phyloP scores from a whole-genome alignment of 306 rosid genomes.

The Carpinus fangiana region DNA sequence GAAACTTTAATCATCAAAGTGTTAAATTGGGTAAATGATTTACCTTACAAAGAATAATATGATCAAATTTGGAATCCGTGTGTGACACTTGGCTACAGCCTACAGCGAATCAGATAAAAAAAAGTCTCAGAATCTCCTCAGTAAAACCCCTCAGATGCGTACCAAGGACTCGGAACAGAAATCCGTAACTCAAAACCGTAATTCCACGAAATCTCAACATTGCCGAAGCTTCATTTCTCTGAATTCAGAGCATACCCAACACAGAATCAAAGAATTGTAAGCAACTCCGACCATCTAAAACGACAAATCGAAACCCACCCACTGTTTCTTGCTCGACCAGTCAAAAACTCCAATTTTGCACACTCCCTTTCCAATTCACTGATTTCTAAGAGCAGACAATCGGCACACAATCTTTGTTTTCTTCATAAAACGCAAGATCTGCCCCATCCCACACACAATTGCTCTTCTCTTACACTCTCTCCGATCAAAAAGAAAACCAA shows the following conservation, averaged over 20 bases:
- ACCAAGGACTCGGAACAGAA: slow-evolving; percentile 6
- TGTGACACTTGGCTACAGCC: slow-evolving; percentile 28
- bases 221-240: neutral
- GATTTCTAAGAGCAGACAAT: neutral
- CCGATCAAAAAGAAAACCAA: neutral
- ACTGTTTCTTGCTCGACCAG: neutral
- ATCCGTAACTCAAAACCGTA: slow-evolving; percentile 20
- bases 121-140: neutral
- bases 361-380: neutral
- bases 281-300: neutral
- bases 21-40: slow-evolving; percentile 17
- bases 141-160: slow-evolving; percentile 10
- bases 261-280: neutral
- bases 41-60: slow-evolving; percentile 43
- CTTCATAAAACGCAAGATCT: slow-evolving; percentile 32
- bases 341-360: neutral
- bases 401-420: neutral
- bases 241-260: neutral
- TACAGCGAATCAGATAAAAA: slow-evolving; percentile 18
- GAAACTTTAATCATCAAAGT: slow-evolving; percentile 23
- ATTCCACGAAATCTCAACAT: slow-evolving; percentile 12
- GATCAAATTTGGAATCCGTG: slow-evolving; percentile 28
- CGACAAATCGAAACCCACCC: neutral
- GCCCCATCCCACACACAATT: slow-evolving; percentile 19
- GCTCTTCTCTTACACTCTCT: slow-evolving; percentile 22